Evolutionary conservation across 1,284 basidiomycete genomes (phyloP).

Genomic region (Tremellales sp.): DNA sequence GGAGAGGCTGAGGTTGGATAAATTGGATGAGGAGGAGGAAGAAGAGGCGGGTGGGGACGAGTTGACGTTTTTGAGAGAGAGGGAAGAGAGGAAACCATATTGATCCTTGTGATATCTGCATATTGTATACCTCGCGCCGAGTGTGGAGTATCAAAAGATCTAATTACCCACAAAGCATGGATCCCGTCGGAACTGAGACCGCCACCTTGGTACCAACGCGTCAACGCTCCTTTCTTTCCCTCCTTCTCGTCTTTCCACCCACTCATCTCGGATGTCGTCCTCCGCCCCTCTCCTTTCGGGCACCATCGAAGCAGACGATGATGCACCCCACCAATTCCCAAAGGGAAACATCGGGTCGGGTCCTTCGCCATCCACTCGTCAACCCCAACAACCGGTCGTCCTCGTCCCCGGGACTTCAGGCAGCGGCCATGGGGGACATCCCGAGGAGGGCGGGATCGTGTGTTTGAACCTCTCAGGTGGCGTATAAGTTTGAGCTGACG

Average conservation of each 20-base stretch:
- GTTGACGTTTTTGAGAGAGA: conserved; percentile 36
- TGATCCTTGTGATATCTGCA: too few relatives aligned
- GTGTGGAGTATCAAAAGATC: too few relatives aligned
- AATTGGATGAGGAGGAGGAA: conserved; percentile 21
- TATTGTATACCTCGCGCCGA: too few relatives aligned
- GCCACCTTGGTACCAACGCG: too few relatives aligned
- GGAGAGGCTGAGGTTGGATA: too few relatives aligned
- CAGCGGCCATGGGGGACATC: conserved; percentile 12
- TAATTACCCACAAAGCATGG: too few relatives aligned
- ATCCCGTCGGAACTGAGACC: too few relatives aligned
- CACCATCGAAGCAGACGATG: conserved; percentile 50
- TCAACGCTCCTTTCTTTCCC: too few relatives aligned
- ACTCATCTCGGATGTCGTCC: conserved; percentile 20
- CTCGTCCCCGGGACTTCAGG: conserved; percentile 41
- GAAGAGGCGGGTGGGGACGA: conserved; percentile 35
- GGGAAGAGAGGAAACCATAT: conserved; percentile 40
- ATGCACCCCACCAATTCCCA: conserved; percentile 25
- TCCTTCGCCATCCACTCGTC: conserved; percentile 5
- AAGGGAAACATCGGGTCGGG: conserved; percentile 41
- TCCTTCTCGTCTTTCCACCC: neutral
- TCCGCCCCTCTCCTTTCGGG: conserved; percentile 43
- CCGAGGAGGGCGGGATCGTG: conserved; percentile 46
- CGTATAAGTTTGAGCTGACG: neutral
- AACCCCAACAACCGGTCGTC: conserved; percentile 28
- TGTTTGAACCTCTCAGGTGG: conserved; percentile 12